Base-by-base conservation (phyloP, 208 protist species). In the Angomonas ambiguus region DNA sequence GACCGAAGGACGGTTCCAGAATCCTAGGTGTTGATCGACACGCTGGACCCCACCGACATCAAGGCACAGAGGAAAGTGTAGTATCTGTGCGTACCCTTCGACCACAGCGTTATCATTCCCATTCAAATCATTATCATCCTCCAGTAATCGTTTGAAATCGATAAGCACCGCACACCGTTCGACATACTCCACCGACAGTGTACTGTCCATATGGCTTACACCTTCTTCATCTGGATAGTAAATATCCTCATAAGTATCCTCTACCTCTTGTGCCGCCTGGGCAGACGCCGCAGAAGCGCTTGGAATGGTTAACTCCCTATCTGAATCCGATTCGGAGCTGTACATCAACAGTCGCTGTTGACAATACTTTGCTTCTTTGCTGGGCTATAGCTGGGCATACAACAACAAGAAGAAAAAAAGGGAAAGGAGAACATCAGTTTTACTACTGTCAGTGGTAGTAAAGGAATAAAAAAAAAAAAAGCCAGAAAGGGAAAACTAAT, bases 131-230 rank as follows among this genome's bases (percentile, higher is more conserved):
- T 6, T 24, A 6, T 25, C 33, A 1, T 63, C 38, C 32, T 69
- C 48, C 42, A 76, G 70, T 34, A 76, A 16, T n/a, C 38, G 28
- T 8, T 68, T n/a, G 20, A 65, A 70, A 45, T 79, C 73, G 30
- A 79, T 33, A 2, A 83, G 41, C 31, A 79, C 71, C 8, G 65
- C 74, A 33, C 77, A 79, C 24, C 77, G 69, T 51, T 83, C 69
- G 3, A 79, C 35, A 27, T 73, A 79, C 11, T 16, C 32, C 2
- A 41, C 31, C 1, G 77, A 60, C 32, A 77, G 24, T 6, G 51
- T 32, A 55, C 34, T 51, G 57, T 51, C 33, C 34, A 57, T 55
- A 35, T 58, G 48, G 18, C 49, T 56, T 24, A 28, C 49, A 8
- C 5, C 24, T 30, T 56, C 49, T 22, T 5, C 24, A 11, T 5